Percentiles rank a stretch among this genome's conserved stretches.
phyloP scores from a whole-genome alignment of 2,329 filamentous ascomycete genomes.

The Aspergillus arachidicola region DNA sequence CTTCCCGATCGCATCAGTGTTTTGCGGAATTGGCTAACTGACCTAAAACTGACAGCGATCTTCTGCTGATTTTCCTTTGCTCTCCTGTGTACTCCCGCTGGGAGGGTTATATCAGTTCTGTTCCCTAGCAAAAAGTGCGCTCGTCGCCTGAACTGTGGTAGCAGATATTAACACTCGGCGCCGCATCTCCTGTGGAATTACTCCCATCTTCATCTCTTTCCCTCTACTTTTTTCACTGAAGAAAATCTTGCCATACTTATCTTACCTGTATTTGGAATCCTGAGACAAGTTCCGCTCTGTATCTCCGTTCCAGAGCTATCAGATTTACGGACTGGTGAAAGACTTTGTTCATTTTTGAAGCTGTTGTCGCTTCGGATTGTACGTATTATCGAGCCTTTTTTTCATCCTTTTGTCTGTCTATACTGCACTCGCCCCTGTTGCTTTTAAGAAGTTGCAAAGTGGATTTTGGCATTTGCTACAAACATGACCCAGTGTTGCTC shows the following conservation, averaged over 20 bases:
- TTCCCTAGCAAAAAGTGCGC: slow-evolving; percentile 19
- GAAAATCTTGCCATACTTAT: slow-evolving; percentile 20
- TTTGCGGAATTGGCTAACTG: slow-evolving; percentile 13
- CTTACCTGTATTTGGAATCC: slow-evolving; percentile 33
- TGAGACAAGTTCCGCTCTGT: slow-evolving; percentile 22
- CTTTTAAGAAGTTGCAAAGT: slow-evolving; percentile 18
- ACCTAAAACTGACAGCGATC: slow-evolving; percentile 15
- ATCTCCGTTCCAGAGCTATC: slow-evolving; percentile 22
- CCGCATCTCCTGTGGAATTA: slow-evolving; percentile 28
- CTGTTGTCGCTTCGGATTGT: slow-evolving; percentile 39
- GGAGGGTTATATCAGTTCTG: slow-evolving; percentile 23
- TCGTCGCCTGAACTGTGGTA: slow-evolving; percentile 23
- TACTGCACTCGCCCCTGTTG: slow-evolving; percentile 8
- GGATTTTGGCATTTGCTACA: slow-evolving; percentile 12
- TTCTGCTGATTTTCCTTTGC: slow-evolving; percentile 15
- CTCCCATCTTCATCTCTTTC: slow-evolving; percentile 19
- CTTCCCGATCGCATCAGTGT: slow-evolving; percentile 19
- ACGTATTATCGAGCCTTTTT: slow-evolving; percentile 41
- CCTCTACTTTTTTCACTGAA: slow-evolving; percentile 11
- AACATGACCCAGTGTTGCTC: slow-evolving; percentile 14
- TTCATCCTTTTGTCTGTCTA: slow-evolving; percentile 16
- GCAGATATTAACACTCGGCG: slow-evolving; percentile 18
- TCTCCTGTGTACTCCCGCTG: slow-evolving; percentile 20
- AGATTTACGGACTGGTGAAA: slow-evolving; percentile 21
- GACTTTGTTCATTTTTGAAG: slow-evolving; percentile 28